These are phyloP conservation scores for Stagonosporopsis chrysanthemi DNA, from an alignment of 2,329 filamentous ascomycete genomes.

Conservation along the genomic window DNA sequence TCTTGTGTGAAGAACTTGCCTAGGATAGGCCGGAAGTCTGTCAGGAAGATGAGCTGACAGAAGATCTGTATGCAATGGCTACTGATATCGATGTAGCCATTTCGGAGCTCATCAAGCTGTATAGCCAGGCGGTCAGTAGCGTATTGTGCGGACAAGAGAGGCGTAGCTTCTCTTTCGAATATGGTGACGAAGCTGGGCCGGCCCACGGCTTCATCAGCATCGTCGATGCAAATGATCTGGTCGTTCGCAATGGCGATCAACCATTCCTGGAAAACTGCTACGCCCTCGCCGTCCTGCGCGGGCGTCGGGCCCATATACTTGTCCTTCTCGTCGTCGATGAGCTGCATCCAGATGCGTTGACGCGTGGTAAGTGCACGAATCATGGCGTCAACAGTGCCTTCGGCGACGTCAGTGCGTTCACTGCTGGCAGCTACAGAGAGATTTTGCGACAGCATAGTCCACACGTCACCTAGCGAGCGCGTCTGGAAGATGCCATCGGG, in stretches of 20 bases:
- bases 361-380: constrained; percentile 83
- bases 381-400: constrained; percentile 96
- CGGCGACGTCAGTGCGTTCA: constrained; percentile 85
- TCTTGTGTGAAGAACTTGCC: constrained; percentile 87
- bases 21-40: constrained; percentile 86
- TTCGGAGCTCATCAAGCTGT: constrained; percentile 78
- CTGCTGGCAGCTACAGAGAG: constrained; percentile 84
- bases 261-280: constrained; percentile 84
- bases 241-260: constrained; percentile 96
- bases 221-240: constrained; percentile 97
- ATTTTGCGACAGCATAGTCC: constrained; percentile 97
- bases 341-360: constrained; percentile 84
- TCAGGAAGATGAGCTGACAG: constrained; percentile 82
- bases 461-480: constrained; percentile 90
- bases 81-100: constrained; percentile 93
- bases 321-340: constrained; percentile 84
- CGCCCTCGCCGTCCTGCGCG: constrained; percentile 74
- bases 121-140: constrained; percentile 69
- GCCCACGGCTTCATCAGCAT: constrained; percentile 64
- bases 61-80: constrained; percentile 93
- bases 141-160: constrained; percentile 81
- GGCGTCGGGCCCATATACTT: constrained; percentile 66
- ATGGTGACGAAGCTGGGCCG: constrained; percentile 83
- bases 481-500: constrained; percentile 92
- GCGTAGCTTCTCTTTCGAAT: constrained; percentile 83